Percentiles rank a stretch among this genome's conserved stretches.
Conservation (phyloP, 2,329 filamentous ascomycete species). For the Diatrype stigma region DNA sequence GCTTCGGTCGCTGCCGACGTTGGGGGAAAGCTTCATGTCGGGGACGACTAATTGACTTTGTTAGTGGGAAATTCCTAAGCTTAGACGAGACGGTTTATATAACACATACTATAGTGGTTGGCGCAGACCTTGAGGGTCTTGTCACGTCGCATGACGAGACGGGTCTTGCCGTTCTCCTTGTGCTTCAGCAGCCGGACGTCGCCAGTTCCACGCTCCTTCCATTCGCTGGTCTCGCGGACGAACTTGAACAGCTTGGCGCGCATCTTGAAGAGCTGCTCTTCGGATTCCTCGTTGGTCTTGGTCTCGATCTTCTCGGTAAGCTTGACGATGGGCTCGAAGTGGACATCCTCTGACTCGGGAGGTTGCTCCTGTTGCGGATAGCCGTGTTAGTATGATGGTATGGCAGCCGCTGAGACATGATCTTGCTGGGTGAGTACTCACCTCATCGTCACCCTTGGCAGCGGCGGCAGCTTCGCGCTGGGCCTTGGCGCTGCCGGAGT, state of each 20-base stretch:
- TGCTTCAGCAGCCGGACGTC: constrained; percentile 97
- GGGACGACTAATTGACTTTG: constrained; percentile 66
- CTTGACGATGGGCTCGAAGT: constrained; percentile 95
- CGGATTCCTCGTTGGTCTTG: constrained; percentile 97
- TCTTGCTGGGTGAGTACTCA: constrained; percentile 27
- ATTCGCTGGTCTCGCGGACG: constrained; percentile 84
- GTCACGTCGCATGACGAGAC: constrained; percentile 96
- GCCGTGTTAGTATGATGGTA: constrained; percentile 8
- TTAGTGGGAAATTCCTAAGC: constrained; percentile 8
- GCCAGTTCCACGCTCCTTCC: constrained; percentile 98
- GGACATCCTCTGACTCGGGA: constrained; percentile 85
- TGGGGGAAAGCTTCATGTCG: constrained; percentile 98
- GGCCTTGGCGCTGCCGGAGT: constrained; percentile 82
- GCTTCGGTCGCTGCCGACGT: constrained; percentile 95
- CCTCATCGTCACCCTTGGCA: constrained; percentile 51
- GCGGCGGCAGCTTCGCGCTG: constrained; percentile 61
- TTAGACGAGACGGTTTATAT: not conserved
- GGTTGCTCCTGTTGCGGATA: constrained; percentile 51
- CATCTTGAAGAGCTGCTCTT: constrained; percentile 99
- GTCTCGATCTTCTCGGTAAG: constrained; percentile 95
- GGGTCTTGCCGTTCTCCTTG: constrained; percentile 96
- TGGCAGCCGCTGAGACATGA: not conserved
- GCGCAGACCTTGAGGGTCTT: constrained; percentile 99
- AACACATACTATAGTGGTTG: constrained; percentile 90
- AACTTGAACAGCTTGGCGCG: constrained; percentile 99